Evolutionary conservation across 2,329 filamentous ascomycete genomes (phyloP).

Genomic region (Fusarium napiforme): DNA sequence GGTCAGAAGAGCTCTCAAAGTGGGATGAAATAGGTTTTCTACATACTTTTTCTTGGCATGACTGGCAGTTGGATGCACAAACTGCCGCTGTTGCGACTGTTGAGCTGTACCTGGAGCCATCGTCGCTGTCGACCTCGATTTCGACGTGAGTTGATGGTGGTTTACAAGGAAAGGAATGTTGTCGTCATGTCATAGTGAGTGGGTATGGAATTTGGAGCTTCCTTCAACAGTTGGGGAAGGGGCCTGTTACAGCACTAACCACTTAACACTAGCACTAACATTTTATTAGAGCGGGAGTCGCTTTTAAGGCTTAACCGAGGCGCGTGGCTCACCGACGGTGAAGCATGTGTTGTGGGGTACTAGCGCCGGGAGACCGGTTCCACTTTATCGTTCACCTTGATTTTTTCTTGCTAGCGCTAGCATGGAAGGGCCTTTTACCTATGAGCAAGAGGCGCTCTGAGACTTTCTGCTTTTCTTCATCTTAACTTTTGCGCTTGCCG

Average conservation of each 20-base stretch:
- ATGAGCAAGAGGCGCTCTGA: slow-evolving; percentile 1
- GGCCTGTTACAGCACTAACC: background rate
- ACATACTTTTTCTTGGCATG: slow-evolving; percentile 64
- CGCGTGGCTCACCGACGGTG: slow-evolving; percentile 31
- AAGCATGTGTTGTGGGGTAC: slow-evolving; percentile 23
- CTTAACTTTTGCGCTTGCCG: slow-evolving; percentile 22
- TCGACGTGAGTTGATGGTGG: slow-evolving; percentile 25
- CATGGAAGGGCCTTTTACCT: slow-evolving; percentile 29
- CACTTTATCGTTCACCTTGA: slow-evolving; percentile 47
- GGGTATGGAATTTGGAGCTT: slow-evolving; percentile 35
- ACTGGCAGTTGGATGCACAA: slow-evolving; percentile 60
- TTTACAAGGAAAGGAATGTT: slow-evolving; percentile 39
- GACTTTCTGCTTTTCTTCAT: slow-evolving; percentile 16
- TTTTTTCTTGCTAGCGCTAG: slow-evolving; percentile 44
- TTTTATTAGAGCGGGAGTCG: background rate
- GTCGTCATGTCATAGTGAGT: slow-evolving; percentile 43
- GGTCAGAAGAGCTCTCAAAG: slow-evolving; percentile 18
- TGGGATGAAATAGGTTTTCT: background rate
- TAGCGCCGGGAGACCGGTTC: slow-evolving; percentile 17
- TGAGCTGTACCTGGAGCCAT: slow-evolving; percentile 55
- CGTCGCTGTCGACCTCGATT: slow-evolving; percentile 38
- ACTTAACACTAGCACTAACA: slow-evolving; percentile 3
- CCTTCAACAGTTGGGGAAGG: slow-evolving; percentile 44
- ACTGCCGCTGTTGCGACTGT: slow-evolving; percentile 49
- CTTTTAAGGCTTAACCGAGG: slow-evolving; percentile 5